A percentile compares a stretch with the other conserved stretches of the same genome.
These are phyloP conservation scores for Ceratocystis smalleyi DNA, from an alignment of 2,329 filamentous ascomycete genomes.

Conservation along the genomic window DNA sequence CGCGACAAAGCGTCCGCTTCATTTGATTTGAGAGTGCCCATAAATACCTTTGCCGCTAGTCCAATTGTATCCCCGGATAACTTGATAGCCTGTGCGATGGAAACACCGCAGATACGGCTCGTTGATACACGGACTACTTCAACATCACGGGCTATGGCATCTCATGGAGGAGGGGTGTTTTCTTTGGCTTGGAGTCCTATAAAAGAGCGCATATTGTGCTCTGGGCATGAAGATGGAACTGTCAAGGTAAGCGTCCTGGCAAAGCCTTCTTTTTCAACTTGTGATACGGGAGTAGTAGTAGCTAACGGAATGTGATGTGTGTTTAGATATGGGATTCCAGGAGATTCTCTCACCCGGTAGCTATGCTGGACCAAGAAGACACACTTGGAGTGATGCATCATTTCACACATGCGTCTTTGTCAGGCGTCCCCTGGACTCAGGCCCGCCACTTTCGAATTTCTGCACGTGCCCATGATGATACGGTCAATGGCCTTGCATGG, in stretches of 20 bases:
- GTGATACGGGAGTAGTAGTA: background rate
- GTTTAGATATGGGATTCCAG: constrained; percentile 74
- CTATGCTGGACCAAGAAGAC: constrained; percentile 71
- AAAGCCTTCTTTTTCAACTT: background rate
- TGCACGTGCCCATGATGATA: constrained; percentile 57
- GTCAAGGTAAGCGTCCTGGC: constrained; percentile 26
- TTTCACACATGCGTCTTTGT: constrained; percentile 24
- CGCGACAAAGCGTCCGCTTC: constrained; percentile 44
- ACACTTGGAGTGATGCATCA: constrained; percentile 47
- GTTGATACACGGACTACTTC: constrained; percentile 40
- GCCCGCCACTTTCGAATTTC: constrained; percentile 31
- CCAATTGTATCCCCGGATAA: constrained; percentile 50
- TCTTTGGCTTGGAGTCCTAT: constrained; percentile 69
- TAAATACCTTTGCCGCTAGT: constrained; percentile 67
- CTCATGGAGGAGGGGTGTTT: constrained; percentile 52
- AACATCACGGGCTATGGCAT: constrained; percentile 51
- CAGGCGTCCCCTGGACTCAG: constrained; percentile 22
- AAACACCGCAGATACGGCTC: constrained; percentile 68
- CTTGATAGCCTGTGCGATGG: constrained; percentile 75
- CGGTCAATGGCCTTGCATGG: constrained; percentile 76
- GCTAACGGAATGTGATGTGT: background rate
- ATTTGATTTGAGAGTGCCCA: constrained; percentile 51
- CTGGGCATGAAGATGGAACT: constrained; percentile 70
- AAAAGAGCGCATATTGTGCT: constrained; percentile 64
- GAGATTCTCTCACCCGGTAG: constrained; percentile 59